Evolutionary conservation across 148 eudicot species (phyloP).

Genomic region (Cornus kousa): DNA sequence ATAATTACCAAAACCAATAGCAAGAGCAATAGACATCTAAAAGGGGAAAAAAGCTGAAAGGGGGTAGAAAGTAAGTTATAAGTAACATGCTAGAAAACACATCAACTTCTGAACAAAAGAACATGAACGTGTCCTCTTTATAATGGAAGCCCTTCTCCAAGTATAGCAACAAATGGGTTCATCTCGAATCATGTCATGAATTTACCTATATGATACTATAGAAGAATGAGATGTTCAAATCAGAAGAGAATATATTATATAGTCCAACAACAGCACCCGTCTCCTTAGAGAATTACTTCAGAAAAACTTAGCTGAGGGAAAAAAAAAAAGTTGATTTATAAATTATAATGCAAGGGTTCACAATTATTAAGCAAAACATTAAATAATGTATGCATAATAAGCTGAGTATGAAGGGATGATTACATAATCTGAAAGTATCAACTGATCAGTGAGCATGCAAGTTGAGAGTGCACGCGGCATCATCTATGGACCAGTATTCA

Average conservation of each 20-base stretch:
- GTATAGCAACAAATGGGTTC: neutral
- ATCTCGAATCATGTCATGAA: neutral
- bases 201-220: neutral
- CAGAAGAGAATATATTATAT: neutral
- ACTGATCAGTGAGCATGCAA: slow-evolving; percentile 13
- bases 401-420: slow-evolving; percentile 8
- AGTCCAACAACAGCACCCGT: neutral
- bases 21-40: neutral
- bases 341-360: neutral
- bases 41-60: neutral
- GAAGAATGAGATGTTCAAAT: neutral
- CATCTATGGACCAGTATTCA: slow-evolving; percentile 1
- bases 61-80: neutral
- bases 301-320: neutral
- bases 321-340: neutral
- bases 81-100: neutral
- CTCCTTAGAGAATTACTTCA: neutral
- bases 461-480: slow-evolving; percentile 13
- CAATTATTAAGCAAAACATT: neutral
- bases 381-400: neutral
- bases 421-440: slow-evolving; percentile 18
- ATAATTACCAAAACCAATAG: neutral
- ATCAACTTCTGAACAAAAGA: neutral
- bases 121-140: neutral
- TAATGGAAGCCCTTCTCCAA: neutral